A percentile compares a stretch with the other conserved stretches of the same genome.
Conservation (phyloP, 768 basidiomycete species). For the Leccinellum luteum region DNA sequence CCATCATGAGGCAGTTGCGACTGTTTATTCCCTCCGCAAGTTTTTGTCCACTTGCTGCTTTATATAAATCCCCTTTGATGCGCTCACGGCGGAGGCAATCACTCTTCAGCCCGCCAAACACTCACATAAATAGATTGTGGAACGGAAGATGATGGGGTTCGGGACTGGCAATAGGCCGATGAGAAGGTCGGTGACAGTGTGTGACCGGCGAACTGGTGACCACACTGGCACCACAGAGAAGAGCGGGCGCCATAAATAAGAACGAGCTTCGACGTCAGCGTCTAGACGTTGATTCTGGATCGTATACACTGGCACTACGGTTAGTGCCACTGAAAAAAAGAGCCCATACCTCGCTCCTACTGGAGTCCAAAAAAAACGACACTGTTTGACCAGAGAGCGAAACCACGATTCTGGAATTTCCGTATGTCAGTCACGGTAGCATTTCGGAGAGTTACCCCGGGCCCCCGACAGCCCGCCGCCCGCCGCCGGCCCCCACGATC, state of each 20-base stretch:
- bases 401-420: no score
- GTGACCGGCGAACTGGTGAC: background rate
- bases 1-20: conserved; percentile 1
- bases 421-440: no score
- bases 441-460: no score
- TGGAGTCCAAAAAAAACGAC: no score
- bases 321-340: background rate
- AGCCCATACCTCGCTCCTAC: background rate
- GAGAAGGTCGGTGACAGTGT: background rate
- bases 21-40: background rate
- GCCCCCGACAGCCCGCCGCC: no score
- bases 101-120: background rate
- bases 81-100: background rate
- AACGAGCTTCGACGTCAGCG: no score
- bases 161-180: background rate
- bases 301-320: no score
- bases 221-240: no score
- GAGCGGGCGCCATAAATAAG: no score
- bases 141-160: background rate
- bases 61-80: background rate
- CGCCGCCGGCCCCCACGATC: no score
- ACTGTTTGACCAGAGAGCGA: background rate
- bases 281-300: background rate
- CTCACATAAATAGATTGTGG: background rate
- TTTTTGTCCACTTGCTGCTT: background rate